Conservation (phyloP, 768 basidiomycete species). For the Sporobolomyces roseus region DNA sequence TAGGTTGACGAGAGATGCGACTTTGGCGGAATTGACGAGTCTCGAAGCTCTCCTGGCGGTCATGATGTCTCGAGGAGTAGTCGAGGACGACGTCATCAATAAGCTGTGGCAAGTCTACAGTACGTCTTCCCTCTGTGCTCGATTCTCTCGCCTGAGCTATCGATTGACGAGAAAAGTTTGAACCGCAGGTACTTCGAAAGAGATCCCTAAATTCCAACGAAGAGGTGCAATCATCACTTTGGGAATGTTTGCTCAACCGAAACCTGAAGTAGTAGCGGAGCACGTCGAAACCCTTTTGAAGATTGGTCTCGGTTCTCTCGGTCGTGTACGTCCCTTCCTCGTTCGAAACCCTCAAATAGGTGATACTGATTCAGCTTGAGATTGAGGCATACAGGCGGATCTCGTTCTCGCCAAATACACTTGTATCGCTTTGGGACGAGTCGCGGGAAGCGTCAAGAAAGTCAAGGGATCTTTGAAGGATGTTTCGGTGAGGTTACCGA, state of each 20-base stretch:
- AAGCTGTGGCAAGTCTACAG: conserved; percentile 97
- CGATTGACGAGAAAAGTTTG: neutral
- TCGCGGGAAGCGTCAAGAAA: conserved; percentile 94
- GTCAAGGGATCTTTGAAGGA: conserved; percentile 90
- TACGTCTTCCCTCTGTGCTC: conserved; percentile 51
- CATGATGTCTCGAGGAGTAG: conserved; percentile 83
- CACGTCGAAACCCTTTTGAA: conserved; percentile 77
- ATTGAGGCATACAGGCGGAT: conserved; percentile 60
- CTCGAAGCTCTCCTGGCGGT: conserved; percentile 94
- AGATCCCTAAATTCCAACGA: conserved; percentile 76
- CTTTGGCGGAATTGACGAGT: conserved; percentile 89
- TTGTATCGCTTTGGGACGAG: conserved; percentile 82
- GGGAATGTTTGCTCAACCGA: conserved; percentile 92
- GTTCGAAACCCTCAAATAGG: neutral
- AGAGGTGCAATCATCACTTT: conserved; percentile 91
- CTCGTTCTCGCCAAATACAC: conserved; percentile 87
- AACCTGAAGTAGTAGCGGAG: conserved; percentile 69
- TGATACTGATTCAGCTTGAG: neutral
- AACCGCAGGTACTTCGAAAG: conserved; percentile 63
- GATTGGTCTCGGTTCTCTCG: conserved; percentile 76
- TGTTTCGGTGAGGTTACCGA: conserved; percentile 76
- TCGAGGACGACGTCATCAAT: conserved; percentile 76
- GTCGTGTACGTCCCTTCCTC: conserved; percentile 60
- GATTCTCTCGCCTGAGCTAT: neutral
- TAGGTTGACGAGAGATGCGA: conserved; percentile 85